These are phyloP conservation scores for Wickerhamiella shivajii DNA, from an alignment of 805 yeast genomes.

Conservation along the genomic window DNA sequence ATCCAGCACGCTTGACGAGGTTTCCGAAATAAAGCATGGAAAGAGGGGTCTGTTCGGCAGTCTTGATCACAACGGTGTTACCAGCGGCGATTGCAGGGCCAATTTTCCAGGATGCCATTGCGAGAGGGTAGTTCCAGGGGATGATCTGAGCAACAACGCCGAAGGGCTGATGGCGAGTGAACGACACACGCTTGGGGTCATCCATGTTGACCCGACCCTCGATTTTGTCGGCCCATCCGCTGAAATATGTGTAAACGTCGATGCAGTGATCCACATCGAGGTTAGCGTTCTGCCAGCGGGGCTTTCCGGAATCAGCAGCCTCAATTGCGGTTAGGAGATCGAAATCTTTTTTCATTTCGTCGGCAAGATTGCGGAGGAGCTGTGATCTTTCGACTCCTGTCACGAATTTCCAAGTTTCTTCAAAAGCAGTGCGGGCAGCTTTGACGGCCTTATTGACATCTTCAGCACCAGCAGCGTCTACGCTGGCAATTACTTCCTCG, in stretches of 20 bases:
- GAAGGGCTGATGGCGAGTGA: constrained; percentile 52
- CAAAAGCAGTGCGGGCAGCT: constrained; percentile 68
- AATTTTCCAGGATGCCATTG: constrained; percentile 68
- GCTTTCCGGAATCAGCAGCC: constrained; percentile 82
- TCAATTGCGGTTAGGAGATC: constrained; percentile 70
- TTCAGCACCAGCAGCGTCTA: constrained; percentile 61
- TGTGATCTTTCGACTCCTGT: constrained; percentile 56
- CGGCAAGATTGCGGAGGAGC: constrained; percentile 59
- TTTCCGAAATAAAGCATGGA: constrained; percentile 48
- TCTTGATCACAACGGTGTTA: constrained; percentile 54
- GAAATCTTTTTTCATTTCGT: constrained; percentile 54
- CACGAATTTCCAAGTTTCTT: constrained; percentile 46
- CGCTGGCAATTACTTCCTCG: constrained; percentile 52
- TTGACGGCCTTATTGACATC: constrained; percentile 79
- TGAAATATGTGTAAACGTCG: constrained; percentile 45
- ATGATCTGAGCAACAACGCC: constrained; percentile 57
- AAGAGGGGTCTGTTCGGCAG: constrained; percentile 65
- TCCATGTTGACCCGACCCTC: constrained; percentile 48
- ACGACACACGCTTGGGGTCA: constrained; percentile 44
- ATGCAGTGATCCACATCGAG: constrained; percentile 45
- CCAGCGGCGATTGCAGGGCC: constrained; percentile 78
- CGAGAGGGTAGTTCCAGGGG: constrained; percentile 60
- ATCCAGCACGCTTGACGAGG: constrained; percentile 47
- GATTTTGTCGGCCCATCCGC: constrained; percentile 64
- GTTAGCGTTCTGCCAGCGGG: constrained; percentile 26